phyloP scores from a whole-genome alignment of 768 basidiomycete genomes.

The Termitomyces sp. region DNA sequence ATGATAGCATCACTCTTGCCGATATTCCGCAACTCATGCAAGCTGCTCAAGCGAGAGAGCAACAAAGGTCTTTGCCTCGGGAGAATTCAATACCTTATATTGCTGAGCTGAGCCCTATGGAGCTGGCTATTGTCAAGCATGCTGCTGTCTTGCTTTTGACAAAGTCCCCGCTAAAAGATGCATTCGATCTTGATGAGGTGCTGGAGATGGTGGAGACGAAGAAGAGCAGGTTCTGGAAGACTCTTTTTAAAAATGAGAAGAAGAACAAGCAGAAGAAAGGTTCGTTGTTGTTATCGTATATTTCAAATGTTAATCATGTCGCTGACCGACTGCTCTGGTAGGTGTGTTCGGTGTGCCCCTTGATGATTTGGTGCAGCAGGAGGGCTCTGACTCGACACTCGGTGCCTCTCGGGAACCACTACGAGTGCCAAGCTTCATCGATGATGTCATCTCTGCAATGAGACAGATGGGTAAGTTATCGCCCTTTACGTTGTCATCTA shows the following conservation, averaged over 20 bases:
- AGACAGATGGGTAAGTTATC: slow-evolving; percentile 89
- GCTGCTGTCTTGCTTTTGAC: slow-evolving; percentile 79
- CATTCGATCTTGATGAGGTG: slow-evolving; percentile 89
- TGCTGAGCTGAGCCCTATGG: slow-evolving; percentile 77
- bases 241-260: slow-evolving; percentile 91
- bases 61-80: slow-evolving; percentile 76
- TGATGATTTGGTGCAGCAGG: slow-evolving; percentile 87
- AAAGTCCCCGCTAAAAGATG: slow-evolving; percentile 72
- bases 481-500: neutral
- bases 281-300: slow-evolving; percentile 19
- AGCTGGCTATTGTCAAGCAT: slow-evolving; percentile 89
- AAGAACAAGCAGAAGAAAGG: slow-evolving; percentile 90
- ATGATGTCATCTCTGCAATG: slow-evolving; percentile 98
- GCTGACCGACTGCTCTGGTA: slow-evolving; percentile 22
- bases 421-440: slow-evolving; percentile 94
- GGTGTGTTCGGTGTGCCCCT: slow-evolving; percentile 93
- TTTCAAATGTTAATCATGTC: neutral
- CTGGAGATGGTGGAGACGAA: slow-evolving; percentile 88
- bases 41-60: slow-evolving; percentile 85
- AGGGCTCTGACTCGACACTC: slow-evolving; percentile 92
- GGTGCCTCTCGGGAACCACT: slow-evolving; percentile 83
- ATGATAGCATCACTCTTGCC: slow-evolving; percentile 87
- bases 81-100: slow-evolving; percentile 79
- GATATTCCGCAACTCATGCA: slow-evolving; percentile 94
- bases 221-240: slow-evolving; percentile 95